Conservation (phyloP, 257 asterid species). For the Solanum piurae region DNA sequence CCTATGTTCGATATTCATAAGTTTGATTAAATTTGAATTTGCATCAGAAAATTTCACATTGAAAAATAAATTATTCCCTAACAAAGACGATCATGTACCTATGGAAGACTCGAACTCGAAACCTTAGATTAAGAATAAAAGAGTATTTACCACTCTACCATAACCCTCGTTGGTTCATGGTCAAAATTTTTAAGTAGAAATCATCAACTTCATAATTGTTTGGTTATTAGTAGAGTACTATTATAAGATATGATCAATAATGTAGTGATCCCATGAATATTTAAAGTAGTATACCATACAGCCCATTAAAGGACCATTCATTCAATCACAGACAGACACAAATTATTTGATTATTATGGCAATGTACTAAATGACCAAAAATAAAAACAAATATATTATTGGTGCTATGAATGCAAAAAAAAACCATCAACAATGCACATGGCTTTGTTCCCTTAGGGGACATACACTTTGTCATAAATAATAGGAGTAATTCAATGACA, state of each 20-base stretch:
- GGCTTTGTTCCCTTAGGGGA: constrained; percentile 45
- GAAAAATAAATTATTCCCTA: too few relatives aligned
- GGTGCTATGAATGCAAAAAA: constrained; percentile 16
- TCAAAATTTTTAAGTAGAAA: neutral
- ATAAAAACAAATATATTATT: neutral
- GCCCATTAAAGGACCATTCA: neutral
- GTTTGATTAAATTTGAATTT: too few relatives aligned
- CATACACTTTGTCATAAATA: constrained; percentile 24
- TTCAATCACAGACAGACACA: neutral
- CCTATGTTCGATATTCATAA: neutral
- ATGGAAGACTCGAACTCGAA: rapidly evolving
- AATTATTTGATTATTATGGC: neutral
- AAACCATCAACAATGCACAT: constrained; percentile 57
- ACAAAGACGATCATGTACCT: neutral
- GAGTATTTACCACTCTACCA: neutral
- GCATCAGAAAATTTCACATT: too few relatives aligned
- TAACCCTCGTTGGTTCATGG: neutral
- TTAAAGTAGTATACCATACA: neutral
- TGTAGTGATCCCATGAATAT: constrained; percentile 2
- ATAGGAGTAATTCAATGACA: constrained; percentile 6
- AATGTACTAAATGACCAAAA: neutral
- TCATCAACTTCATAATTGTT: neutral
- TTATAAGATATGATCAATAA: neutral
- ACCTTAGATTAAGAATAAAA: too few relatives aligned
- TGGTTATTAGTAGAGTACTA: neutral